Conservation (phyloP, 345 rosid genomes). For the Pugionium dolabratum region DNA sequence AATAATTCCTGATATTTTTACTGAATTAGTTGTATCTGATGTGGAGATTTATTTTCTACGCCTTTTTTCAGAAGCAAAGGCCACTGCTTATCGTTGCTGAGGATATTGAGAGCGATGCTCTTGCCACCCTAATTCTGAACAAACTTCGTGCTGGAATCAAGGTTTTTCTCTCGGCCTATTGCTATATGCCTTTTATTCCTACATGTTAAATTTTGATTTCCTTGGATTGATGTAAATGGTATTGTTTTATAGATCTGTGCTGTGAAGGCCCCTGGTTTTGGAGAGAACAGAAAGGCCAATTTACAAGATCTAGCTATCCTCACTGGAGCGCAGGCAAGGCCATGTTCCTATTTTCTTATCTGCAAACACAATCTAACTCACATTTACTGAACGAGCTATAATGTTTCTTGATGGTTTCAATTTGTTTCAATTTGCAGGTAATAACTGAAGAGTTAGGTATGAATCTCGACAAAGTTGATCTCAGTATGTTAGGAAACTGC, state of each 20-base stretch:
- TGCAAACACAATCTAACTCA: background rate
- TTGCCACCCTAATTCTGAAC: constrained; percentile 83
- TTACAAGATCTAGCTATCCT: constrained; percentile 87
- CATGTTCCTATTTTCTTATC: background rate
- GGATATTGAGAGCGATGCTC: constrained; percentile 94
- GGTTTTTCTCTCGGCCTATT: constrained; percentile 50
- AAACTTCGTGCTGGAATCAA: constrained; percentile 99
- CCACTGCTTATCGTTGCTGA: constrained; percentile 85
- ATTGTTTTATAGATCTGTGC: constrained; percentile 69
- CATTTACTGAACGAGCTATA: constrained; percentile 15
- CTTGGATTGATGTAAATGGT: constrained; percentile 17
- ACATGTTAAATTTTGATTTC: background rate
- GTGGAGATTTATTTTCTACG: background rate
- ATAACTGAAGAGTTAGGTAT: constrained; percentile 90
- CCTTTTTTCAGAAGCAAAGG: constrained; percentile 48
- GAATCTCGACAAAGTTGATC: constrained; percentile 85
- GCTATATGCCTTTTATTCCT: background rate
- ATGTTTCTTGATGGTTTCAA: constrained; percentile 2
- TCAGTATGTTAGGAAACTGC: constrained; percentile 84
- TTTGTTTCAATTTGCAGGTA: constrained; percentile 46
- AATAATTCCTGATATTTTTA: background rate
- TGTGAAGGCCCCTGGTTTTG: constrained; percentile 97
- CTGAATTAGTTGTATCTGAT: background rate
- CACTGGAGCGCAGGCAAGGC: constrained; percentile 86
- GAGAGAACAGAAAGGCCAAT: constrained; percentile 87